Conservation (phyloP, 441 rosid genomes). For the Populus hybrid region DNA sequence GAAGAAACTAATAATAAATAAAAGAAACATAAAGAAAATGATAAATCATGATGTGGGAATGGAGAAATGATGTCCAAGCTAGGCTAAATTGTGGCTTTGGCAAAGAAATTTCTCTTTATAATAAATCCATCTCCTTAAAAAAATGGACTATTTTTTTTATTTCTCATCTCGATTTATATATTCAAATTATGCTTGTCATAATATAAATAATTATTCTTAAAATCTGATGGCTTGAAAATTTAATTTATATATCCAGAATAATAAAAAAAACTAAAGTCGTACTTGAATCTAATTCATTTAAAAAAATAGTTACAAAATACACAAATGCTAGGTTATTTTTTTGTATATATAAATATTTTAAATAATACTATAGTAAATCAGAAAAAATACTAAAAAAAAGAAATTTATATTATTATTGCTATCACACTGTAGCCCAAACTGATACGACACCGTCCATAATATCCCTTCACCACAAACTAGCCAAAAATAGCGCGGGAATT, state of each 20-base stretch:
- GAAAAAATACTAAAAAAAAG: not conserved
- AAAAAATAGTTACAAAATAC: not conserved
- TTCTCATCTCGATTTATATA: not conserved
- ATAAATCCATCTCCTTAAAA: too few species aligned
- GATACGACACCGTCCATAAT: not conserved
- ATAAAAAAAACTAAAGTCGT: too few species aligned
- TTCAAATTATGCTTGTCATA: not conserved
- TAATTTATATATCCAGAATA: too few species aligned
- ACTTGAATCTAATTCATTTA: too few species aligned
- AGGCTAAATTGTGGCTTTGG: not conserved
- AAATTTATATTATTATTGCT: too few species aligned
- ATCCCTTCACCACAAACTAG: not conserved
- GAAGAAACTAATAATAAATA: not conserved
- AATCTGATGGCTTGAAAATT: not conserved
- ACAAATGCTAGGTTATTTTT: not conserved
- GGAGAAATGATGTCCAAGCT: not conserved
- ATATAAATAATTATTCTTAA: too few species aligned
- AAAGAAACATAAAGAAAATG: not conserved
- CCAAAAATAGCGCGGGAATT: slow-evolving; percentile 18
- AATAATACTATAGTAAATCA: not conserved
- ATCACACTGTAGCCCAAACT: not conserved
- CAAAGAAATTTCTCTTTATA: not conserved
- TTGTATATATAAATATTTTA: too few species aligned
- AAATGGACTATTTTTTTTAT: too few species aligned
- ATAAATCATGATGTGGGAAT: not conserved